These are phyloP conservation scores for Kentomonas sorsogonicus DNA, from an alignment of 208 protist genomes.

Conservation along the genomic window DNA sequence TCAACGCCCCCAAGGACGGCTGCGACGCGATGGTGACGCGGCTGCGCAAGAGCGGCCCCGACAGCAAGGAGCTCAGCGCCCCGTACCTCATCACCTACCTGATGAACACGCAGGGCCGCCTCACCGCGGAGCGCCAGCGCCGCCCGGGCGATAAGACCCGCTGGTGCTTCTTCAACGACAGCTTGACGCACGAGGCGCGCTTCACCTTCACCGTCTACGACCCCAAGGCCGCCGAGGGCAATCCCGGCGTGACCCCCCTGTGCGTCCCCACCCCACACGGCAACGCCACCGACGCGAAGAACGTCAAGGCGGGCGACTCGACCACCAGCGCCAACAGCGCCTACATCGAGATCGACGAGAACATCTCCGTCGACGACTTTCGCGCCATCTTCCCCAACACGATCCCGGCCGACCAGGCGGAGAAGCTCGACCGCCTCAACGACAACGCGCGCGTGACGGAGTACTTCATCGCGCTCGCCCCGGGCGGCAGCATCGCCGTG, in stretches of 20 bases:
- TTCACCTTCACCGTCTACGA: slow-evolving; percentile 24
- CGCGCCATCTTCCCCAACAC: too few species aligned
- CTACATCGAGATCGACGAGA: slow-evolving; percentile 8
- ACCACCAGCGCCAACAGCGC: slow-evolving; percentile 3
- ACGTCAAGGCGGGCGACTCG: neutral
- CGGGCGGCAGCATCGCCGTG: too few species aligned
- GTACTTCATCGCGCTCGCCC: too few species aligned
- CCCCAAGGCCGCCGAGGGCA: neutral
- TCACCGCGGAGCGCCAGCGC: slow-evolving; percentile 9
- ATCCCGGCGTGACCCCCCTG: neutral
- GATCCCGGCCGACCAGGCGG: too few species aligned
- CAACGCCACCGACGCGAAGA: neutral
- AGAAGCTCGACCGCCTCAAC: too few species aligned
- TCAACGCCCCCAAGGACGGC: slow-evolving; percentile 11
- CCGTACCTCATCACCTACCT: slow-evolving; percentile 12
- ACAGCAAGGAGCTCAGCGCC: slow-evolving; percentile 7
- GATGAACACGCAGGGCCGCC: slow-evolving; percentile 11
- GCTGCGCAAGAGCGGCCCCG: neutral
- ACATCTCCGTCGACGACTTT: too few species aligned
- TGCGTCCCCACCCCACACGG: slow-evolving; percentile 7
- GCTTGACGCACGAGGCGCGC: slow-evolving; percentile 22
- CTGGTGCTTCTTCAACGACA: slow-evolving; percentile 40
- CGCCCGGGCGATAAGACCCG: slow-evolving; percentile 6
- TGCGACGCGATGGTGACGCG: slow-evolving; percentile 1
- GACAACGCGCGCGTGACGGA: too few species aligned